phyloP scores from a whole-genome alignment of 2,329 filamentous ascomycete genomes.

The Dactylellina drechsleri region DNA sequence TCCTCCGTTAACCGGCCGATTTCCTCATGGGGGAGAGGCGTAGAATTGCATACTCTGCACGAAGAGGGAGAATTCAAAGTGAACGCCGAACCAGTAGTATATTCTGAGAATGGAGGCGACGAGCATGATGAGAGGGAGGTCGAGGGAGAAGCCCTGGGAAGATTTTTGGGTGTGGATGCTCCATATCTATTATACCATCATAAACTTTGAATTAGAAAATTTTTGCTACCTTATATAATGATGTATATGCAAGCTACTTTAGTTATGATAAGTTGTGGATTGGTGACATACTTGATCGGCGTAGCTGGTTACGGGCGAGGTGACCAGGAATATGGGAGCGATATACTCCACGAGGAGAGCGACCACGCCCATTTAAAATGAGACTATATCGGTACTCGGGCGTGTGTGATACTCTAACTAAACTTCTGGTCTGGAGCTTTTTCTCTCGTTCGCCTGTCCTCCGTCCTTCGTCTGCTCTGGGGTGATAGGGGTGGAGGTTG shows the following conservation, averaged over 20 bases:
- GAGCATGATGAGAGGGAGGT: constrained; percentile 75
- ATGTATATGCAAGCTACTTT: too few relatives aligned
- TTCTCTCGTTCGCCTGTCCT: too few relatives aligned
- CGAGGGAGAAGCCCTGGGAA: constrained; percentile 75
- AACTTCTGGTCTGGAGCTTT: too few relatives aligned
- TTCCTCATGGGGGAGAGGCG: too few relatives aligned
- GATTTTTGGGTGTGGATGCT: constrained; percentile 72
- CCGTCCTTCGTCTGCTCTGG: too few relatives aligned
- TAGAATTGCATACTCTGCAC: constrained; percentile 66
- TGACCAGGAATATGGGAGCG: constrained; percentile 58
- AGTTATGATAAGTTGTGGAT: too few relatives aligned
- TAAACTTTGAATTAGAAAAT: too few relatives aligned
- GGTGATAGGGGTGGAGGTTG: too few relatives aligned
- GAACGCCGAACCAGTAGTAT: constrained; percentile 75
- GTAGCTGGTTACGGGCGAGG: constrained; percentile 59
- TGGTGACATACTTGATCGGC: constrained; percentile 56
- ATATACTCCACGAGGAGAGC: constrained; percentile 56
- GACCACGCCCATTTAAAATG: constrained; percentile 53
- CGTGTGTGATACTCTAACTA: too few relatives aligned
- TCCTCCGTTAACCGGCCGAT: neutral
- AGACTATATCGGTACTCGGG: neutral
- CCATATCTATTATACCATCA: constrained; percentile 56
- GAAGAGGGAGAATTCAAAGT: constrained; percentile 72
- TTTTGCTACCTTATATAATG: too few relatives aligned
- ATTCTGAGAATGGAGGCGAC: constrained; percentile 74